These are phyloP conservation scores for Moricandia arvensis DNA, from an alignment of 345 rosid genomes.

Conservation along the genomic window DNA sequence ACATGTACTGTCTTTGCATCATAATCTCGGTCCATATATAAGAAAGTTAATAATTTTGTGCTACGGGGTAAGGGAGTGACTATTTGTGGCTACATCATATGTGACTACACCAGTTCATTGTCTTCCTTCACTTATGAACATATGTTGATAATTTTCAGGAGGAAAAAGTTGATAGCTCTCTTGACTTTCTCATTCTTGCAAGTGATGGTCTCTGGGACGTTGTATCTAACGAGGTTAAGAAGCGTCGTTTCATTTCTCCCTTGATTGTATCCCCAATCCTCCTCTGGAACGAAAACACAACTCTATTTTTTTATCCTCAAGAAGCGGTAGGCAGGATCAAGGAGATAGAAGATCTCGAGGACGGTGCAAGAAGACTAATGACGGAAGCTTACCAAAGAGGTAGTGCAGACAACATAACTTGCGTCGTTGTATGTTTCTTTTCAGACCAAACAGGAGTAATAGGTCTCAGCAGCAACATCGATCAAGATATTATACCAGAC, in stretches of 20 bases:
- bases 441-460: not conserved
- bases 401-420: conserved; percentile 51
- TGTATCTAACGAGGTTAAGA: conserved; percentile 75
- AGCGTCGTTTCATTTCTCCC: not conserved
- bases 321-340: conserved; percentile 88
- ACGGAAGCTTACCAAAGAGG: conserved; percentile 92
- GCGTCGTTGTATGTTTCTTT: too few species aligned
- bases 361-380: conserved; percentile 80
- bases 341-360: conserved; percentile 78
- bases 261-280: not conserved
- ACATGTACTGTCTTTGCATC: conserved; percentile 50
- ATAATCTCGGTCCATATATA: not conserved
- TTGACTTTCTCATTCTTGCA: conserved; percentile 97
- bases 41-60: not conserved
- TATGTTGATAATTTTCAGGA: conserved; percentile 56
- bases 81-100: not conserved
- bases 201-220: conserved; percentile 99
- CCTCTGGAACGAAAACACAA: conserved; percentile 12
- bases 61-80: not conserved
- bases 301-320: conserved; percentile 34
- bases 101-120: not conserved
- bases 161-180: conserved; percentile 84
- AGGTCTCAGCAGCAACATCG: conserved; percentile 35
- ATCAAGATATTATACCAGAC: not conserved
- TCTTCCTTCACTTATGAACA: not conserved